Base-by-base conservation (phyloP, 2,329 filamentous ascomycete genomes). In the Phialophora expanda region DNA sequence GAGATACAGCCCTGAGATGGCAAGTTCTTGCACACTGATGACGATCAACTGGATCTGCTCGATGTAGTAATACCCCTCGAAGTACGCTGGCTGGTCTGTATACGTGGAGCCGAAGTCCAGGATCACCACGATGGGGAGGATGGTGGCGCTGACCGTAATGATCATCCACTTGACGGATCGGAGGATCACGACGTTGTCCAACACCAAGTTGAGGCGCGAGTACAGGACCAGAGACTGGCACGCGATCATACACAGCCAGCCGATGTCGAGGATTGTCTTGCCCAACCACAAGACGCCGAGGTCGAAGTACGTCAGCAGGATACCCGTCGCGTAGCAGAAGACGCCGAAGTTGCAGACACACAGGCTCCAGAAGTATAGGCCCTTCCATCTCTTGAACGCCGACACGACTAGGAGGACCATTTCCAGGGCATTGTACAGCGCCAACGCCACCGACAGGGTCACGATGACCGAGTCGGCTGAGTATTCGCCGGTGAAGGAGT, bases 21-120 rank as follows among this genome's bases (percentile, higher is more conserved):
- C 76, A 55, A 82, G 78, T 66, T 87, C 85, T 70, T 86, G 85
- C n/a, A 86, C 64, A 69, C 82, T 85, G 70, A 86, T 86, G 8
- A 83, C 76, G 2, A 82, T 84, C 72, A 86, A 81, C 69, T 87
- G 84, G 22, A 86, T 79, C 71, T 83, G 82, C 68, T 86, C 85
- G 75, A 83, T 79, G 56, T 81, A 71, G 46, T 78, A 77, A 71
- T 81, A 82, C 7, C 75, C 78, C 8, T 64, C 57, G n/a, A 73
- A 71, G 65, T 75, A 81, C 3, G 65, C 41, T 8, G 59, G 56
- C 3, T 55, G 53, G 12, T 41, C 7, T 17, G 67, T 60, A 34
- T 65, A 66, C 64, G 80, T 80, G 55, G 74, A 76, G 46, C 79
- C 79, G 64, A 77, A 82, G 20, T 79, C 79, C 44, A 82, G 71